These are phyloP conservation scores for Phlyctochytrium bullatum DNA, from an alignment of 192 early-diverging fungal species.

Conservation along the genomic window DNA sequence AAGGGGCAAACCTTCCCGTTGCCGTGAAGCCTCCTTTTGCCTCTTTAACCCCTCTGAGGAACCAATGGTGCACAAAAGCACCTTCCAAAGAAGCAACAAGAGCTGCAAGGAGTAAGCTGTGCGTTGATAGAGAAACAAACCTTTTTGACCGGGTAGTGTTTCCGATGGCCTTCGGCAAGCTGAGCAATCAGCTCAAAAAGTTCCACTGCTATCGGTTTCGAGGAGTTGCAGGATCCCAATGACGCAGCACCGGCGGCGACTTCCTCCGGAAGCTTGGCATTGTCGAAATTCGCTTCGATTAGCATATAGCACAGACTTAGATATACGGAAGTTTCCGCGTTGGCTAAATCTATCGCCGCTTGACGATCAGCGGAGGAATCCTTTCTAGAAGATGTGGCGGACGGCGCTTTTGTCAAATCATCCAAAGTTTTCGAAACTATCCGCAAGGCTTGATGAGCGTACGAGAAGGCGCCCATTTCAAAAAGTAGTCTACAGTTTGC, in stretches of 20 bases:
- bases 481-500: slow-evolving; percentile 58
- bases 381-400: neutral
- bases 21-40: slow-evolving; percentile 48
- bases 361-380: slow-evolving; percentile 20
- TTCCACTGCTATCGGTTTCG: slow-evolving; percentile 46
- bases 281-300: slow-evolving; percentile 49
- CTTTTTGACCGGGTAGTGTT: slow-evolving; percentile 72
- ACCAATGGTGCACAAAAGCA: slow-evolving; percentile 59
- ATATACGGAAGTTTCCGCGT: slow-evolving; percentile 42
- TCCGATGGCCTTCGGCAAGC: slow-evolving; percentile 65
- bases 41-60: slow-evolving; percentile 43
- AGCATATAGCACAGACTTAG: slow-evolving; percentile 67
- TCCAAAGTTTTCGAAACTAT: slow-evolving; percentile 58
- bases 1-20: slow-evolving; percentile 46
- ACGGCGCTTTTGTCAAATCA: slow-evolving; percentile 16
- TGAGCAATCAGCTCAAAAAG: slow-evolving; percentile 66
- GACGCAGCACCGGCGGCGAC: slow-evolving; percentile 33
- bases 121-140: slow-evolving; percentile 25
- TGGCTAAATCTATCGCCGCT: slow-evolving; percentile 38
- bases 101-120: no score
- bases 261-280: slow-evolving; percentile 49
- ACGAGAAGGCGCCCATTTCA: slow-evolving; percentile 55
- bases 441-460: slow-evolving; percentile 54
- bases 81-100: slow-evolving; percentile 68
- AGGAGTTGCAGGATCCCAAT: neutral